These are phyloP conservation scores for Funneliformis geosporum DNA, from an alignment of 192 early-diverging fungal genomes.

Conservation along the genomic window DNA sequence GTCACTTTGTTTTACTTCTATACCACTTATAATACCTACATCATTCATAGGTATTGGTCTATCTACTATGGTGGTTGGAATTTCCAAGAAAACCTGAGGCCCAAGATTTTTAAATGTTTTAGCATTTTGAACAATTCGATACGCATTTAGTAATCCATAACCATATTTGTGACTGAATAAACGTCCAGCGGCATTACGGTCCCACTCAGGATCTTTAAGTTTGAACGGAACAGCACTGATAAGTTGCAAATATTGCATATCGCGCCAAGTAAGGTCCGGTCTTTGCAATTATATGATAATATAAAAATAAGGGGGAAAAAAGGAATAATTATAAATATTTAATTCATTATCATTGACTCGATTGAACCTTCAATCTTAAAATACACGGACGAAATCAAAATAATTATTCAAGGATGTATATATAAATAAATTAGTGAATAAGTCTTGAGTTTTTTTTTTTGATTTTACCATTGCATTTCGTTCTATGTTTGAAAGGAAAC, in stretches of 20 bases:
- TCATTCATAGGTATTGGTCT: slow-evolving; percentile 55
- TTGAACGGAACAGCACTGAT: slow-evolving; percentile 75
- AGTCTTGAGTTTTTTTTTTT: too few relatives aligned
- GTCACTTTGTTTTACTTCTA: slow-evolving; percentile 52
- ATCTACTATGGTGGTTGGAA: slow-evolving; percentile 42
- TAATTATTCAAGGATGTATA: too few relatives aligned
- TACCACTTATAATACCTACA: slow-evolving; percentile 40
- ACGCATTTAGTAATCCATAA: slow-evolving; percentile 89
- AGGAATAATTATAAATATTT: too few relatives aligned
- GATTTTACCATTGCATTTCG: too few relatives aligned
- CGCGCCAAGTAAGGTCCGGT: slow-evolving; percentile 95
- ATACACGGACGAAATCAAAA: too few relatives aligned
- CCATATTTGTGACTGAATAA: slow-evolving; percentile 92
- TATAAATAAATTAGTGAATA: too few relatives aligned
- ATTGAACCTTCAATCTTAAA: too few relatives aligned
- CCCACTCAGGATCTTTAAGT: slow-evolving; percentile 74
- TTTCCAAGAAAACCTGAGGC: slow-evolving; percentile 62
- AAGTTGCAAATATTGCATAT: slow-evolving; percentile 86
- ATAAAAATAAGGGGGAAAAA: too few relatives aligned
- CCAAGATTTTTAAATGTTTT: slow-evolving; percentile 65
- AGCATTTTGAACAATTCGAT: slow-evolving; percentile 76
- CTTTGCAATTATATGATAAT: slow-evolving; percentile 38
- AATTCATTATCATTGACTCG: too few relatives aligned
- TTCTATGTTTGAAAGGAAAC: too few relatives aligned
- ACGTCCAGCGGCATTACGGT: slow-evolving; percentile 64